phyloP scores from a whole-genome alignment of 805 yeast species.

The Hanseniaspora pseudoguilliermondii region DNA sequence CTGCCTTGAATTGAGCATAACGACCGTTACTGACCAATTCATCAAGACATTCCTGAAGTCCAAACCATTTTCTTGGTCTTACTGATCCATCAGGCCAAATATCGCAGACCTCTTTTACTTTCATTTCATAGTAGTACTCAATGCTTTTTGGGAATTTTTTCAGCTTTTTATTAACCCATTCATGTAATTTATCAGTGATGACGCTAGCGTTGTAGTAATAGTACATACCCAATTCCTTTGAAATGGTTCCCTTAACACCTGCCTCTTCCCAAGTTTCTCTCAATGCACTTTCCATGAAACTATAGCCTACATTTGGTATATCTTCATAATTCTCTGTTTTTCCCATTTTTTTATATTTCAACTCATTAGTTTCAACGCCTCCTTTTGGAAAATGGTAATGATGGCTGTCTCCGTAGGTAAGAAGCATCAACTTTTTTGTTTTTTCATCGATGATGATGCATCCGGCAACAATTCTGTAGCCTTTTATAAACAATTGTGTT shows the following conservation, averaged over 20 bases:
- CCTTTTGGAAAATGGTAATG: slow-evolving; percentile 93
- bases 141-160: slow-evolving; percentile 60
- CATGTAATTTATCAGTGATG: slow-evolving; percentile 14
- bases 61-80: slow-evolving; percentile 57
- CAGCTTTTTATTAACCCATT: slow-evolving; percentile 26
- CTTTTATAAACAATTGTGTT: slow-evolving; percentile 20
- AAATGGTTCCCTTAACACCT: slow-evolving; percentile 63
- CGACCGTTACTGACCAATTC: slow-evolving; percentile 29
- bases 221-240: slow-evolving; percentile 47
- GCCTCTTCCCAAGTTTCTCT: slow-evolving; percentile 98
- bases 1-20: slow-evolving; percentile 41
- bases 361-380: slow-evolving; percentile 80
- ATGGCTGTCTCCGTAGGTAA: slow-evolving; percentile 40
- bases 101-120: slow-evolving; percentile 39
- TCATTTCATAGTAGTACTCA: slow-evolving; percentile 77
- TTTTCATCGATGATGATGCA: slow-evolving; percentile 57
- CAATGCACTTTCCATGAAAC: slow-evolving; percentile 41
- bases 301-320: slow-evolving; percentile 14
- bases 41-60: background rate
- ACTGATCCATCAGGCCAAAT: slow-evolving; percentile 63
- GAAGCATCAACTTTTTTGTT: slow-evolving; percentile 55
- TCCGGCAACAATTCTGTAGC: slow-evolving; percentile 81
- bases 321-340: background rate
- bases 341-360: slow-evolving; percentile 14
- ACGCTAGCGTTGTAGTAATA: slow-evolving; percentile 46